Evolutionary conservation across 306 rosid species (phyloP), one percentile per base, ranked within the genome.

Genomic region (Comarum palustre): DNA sequence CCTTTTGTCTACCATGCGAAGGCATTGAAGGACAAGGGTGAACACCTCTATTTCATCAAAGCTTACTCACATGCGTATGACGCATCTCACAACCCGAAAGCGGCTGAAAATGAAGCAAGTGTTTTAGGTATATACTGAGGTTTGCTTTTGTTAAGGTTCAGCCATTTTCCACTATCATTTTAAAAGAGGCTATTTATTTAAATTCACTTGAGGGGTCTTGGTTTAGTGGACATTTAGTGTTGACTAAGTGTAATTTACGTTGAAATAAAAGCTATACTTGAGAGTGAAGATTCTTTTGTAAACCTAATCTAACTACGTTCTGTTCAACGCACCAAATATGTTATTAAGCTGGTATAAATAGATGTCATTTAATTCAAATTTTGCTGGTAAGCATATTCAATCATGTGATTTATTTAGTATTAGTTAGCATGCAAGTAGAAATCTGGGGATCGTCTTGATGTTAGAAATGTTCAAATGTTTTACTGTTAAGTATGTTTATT

Each of bases 111-210:
- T 34, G 38, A 34, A 34, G 38, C 5, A 34, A 34, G 38, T 34
- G 38, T 5, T 34, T 34, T 4, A 34, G 6, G 0, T 31, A 31
- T 4, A 2, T 31, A 3, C 34, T 31, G 34, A n/a, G 4, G 4
- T 32, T 32, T 32, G 36, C 36, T 3, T 3, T 5, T 1, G 0
- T 3, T 3, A 32, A 32, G 3, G 5, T 32, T 86, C 70, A 70
- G 74, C 63, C 73, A 69, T 32, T 42, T 36, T 63, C n/a, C 84
- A 63, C 71, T 60, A 75, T 68, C 67, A 74, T 81, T 66, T 66
- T 74, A 55, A 57, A 60, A 75, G 29, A 60, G 43, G 29, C 32
- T 20, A 67, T 4, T 61, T 20, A 69, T 66, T 24, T 42, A 45
- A 60, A 52, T 57, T 36, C 3, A n/a, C 9, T 48, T 34, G 6